These are phyloP conservation scores for Patellifolia procumbens DNA, from an alignment of 179 eudicot species.

Conservation along the genomic window DNA sequence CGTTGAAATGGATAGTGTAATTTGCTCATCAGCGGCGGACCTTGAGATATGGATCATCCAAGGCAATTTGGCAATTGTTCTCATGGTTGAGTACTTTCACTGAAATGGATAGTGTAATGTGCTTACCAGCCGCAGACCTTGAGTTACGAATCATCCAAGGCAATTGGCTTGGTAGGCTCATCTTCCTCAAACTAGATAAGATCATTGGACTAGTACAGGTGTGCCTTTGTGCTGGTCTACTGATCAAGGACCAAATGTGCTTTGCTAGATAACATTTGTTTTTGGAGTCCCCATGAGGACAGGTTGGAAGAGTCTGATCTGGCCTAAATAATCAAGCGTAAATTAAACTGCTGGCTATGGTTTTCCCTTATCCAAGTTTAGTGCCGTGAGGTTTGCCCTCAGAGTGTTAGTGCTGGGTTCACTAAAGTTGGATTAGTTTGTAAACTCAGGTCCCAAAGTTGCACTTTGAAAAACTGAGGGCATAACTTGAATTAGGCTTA, in stretches of 20 bases:
- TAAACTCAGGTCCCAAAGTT: no score
- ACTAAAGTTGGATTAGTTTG: no score
- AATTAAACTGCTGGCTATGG: no score
- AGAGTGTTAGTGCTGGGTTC: no score
- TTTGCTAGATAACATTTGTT: neutral
- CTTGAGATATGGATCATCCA: conserved; percentile 6
- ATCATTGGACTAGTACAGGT: neutral
- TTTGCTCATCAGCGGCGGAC: neutral
- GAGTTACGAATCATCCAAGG: neutral
- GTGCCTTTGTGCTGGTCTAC: neutral
- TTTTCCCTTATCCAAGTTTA: no score
- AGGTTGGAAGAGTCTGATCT: neutral
- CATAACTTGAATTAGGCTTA: no score
- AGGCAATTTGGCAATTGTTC: neutral
- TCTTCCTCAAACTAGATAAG: neutral
- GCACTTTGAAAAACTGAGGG: no score
- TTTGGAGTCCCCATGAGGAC: neutral
- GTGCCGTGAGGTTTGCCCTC: no score
- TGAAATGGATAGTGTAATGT: neutral
- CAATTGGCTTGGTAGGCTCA: neutral
- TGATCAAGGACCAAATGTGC: neutral
- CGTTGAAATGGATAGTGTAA: neutral
- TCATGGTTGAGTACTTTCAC: neutral
- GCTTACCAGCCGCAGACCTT: neutral
- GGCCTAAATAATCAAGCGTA: no score